A percentile compares a stretch with the other conserved stretches of the same genome.
These are phyloP conservation scores for Apiospora marii DNA, from an alignment of 2,329 filamentous ascomycete genomes.

Conservation along the genomic window DNA sequence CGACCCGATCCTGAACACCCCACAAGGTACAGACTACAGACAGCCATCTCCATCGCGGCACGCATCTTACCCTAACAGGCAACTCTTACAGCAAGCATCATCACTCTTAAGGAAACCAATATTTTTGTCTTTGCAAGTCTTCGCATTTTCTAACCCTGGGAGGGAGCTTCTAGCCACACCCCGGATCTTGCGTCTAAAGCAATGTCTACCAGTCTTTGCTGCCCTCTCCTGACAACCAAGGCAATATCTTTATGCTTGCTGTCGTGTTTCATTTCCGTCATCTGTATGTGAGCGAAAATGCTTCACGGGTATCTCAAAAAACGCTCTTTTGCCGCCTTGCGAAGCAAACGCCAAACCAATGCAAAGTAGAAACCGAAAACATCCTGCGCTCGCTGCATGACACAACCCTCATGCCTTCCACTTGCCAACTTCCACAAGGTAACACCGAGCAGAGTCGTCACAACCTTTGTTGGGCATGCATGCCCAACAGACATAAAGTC, in stretches of 20 bases:
- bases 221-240: not conserved
- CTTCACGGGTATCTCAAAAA: slow-evolving; percentile 15
- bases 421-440: not conserved
- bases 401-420: not conserved
- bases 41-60: not conserved
- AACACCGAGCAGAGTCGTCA: not conserved
- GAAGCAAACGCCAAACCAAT: slow-evolving; percentile 11
- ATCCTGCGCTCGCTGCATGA: not conserved
- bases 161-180: not conserved
- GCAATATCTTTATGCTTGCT: not conserved
- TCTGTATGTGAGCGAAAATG: not conserved
- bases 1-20: not conserved
- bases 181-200: not conserved
- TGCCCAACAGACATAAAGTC: not conserved
- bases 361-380: not conserved
- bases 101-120: not conserved
- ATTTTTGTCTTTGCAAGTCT: not conserved
- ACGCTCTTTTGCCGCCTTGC: not conserved
- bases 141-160: not conserved
- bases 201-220: not conserved
- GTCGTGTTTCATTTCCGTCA: not conserved
- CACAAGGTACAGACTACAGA: not conserved
- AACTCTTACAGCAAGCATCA: not conserved
- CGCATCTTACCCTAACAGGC: not conserved
- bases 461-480: not conserved